Percentiles rank a stretch among this genome's conserved stretches.
phyloP scores from a whole-genome alignment of 371 early-diverging fungal genomes.

The Actinomortierella ambigua region DNA sequence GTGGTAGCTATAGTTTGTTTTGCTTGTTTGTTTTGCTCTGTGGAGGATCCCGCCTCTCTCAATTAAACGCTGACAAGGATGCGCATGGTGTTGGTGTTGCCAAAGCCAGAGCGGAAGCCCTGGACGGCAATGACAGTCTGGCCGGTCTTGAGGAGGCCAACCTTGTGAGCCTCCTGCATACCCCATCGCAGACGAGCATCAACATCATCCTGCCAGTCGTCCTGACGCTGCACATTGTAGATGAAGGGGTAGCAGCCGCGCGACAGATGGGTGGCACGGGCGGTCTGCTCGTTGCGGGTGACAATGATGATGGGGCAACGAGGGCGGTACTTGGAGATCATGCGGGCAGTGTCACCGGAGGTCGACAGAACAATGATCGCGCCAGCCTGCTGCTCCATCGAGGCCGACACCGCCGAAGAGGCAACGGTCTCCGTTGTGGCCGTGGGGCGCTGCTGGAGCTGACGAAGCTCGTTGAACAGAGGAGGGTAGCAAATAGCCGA shows the following conservation, averaged over 20 bases:
- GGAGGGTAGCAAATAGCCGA: conserved; percentile 78
- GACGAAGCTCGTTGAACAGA: conserved; percentile 81
- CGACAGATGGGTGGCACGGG: conserved; percentile 86
- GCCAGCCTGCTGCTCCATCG: conserved; percentile 86
- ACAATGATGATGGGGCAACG: conserved; percentile 90
- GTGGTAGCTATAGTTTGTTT: no score
- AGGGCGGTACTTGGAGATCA: conserved; percentile 96
- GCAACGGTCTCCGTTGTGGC: conserved; percentile 93
- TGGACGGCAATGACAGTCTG: conserved; percentile 82
- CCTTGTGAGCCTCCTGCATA: conserved; percentile 58
- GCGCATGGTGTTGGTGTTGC: conserved; percentile 88
- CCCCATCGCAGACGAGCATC: conserved; percentile 81
- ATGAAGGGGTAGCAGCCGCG: conserved; percentile 93
- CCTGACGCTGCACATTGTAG: conserved; percentile 66
- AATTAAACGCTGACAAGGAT: conserved; percentile 51
- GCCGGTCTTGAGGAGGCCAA: conserved; percentile 67
- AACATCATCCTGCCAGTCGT: conserved; percentile 86
- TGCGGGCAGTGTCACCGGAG: conserved; percentile 87
- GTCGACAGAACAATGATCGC: conserved; percentile 85
- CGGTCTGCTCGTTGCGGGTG: conserved; percentile 83
- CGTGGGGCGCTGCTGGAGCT: conserved; percentile 74
- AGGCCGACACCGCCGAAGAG: conserved; percentile 89
- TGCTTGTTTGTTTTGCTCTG: not conserved
- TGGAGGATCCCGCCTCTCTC: not conserved
- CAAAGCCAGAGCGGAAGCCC: conserved; percentile 71